A percentile compares a stretch with the other conserved stretches of the same genome.
Evolutionary conservation across 2,329 filamentous ascomycete genomes (phyloP).

Genomic region (Neurospora crassa): DNA sequence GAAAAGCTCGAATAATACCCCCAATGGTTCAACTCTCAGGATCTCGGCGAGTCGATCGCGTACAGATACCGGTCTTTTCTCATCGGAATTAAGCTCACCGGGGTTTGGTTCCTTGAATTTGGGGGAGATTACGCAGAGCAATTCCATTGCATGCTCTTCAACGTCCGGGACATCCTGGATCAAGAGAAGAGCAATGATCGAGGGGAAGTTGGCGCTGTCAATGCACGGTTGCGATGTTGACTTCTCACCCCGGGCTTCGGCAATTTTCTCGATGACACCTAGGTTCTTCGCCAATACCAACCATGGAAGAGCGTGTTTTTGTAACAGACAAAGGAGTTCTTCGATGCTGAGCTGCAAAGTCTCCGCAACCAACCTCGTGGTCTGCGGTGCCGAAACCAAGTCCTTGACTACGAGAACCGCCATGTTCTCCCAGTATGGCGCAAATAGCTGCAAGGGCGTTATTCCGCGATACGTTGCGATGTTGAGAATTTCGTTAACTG

Average conservation of each 20-base stretch:
- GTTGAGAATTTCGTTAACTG: slow-evolving; percentile 71
- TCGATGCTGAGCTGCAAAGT: slow-evolving; percentile 66
- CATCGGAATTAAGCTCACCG: not conserved
- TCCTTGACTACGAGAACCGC: slow-evolving; percentile 78
- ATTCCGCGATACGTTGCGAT: slow-evolving; percentile 57
- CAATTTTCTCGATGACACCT: slow-evolving; percentile 74
- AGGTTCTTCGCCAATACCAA: slow-evolving; percentile 69
- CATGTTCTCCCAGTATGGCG: slow-evolving; percentile 81
- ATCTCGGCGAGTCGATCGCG: not conserved
- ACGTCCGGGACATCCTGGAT: slow-evolving; percentile 46
- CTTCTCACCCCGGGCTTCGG: slow-evolving; percentile 61
- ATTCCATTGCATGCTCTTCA: slow-evolving; percentile 57
- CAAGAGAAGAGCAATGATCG: slow-evolving; percentile 50
- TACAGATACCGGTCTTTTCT: not conserved
- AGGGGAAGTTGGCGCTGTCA: slow-evolving; percentile 45
- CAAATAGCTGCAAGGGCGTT: slow-evolving; percentile 60
- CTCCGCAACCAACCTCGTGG: slow-evolving; percentile 70
- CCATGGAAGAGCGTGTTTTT: slow-evolving; percentile 75
- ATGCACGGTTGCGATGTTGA: slow-evolving; percentile 49
- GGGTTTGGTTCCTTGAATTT: slow-evolving; percentile 23
- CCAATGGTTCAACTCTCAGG: not conserved
- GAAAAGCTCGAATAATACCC: slow-evolving; percentile 56
- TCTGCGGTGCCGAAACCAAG: slow-evolving; percentile 69
- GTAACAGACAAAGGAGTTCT: slow-evolving; percentile 65
- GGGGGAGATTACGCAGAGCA: slow-evolving; percentile 58